Percentiles rank a stretch among this genome's conserved stretches.
Conservation (phyloP, 768 basidiomycete species). For the Lentinus brumalis region DNA sequence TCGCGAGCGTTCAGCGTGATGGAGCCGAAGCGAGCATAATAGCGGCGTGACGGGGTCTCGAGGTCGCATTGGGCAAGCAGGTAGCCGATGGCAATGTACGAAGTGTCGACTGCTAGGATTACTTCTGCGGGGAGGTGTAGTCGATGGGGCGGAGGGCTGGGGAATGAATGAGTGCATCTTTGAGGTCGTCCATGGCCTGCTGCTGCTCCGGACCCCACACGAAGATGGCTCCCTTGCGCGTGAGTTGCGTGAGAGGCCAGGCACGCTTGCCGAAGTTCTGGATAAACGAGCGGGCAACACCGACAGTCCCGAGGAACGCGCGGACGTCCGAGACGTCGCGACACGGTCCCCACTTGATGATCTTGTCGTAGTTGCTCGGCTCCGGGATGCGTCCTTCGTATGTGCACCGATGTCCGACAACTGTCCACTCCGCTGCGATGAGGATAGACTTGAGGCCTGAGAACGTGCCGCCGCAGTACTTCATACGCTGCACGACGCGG, state of each 20-base stretch:
- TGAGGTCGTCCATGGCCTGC: conserved; percentile 16
- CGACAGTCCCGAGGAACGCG: conserved; percentile 25
- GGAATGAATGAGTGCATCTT: conserved; percentile 5
- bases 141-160: conserved; percentile 20
- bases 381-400: conserved; percentile 35
- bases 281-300: conserved; percentile 11
- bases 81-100: neutral
- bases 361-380: conserved; percentile 26
- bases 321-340: conserved; percentile 22
- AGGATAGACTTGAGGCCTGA: conserved; percentile 5
- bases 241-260: conserved; percentile 19
- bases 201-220: conserved; percentile 7
- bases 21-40: conserved; percentile 35
- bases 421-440: neutral
- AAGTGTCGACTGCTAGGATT: conserved; percentile 27
- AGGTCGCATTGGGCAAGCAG: conserved; percentile 13
- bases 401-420: conserved; percentile 43
- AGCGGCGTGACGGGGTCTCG: conserved; percentile 7
- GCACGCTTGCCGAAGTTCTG: conserved; percentile 19
- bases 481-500: conserved; percentile 36
- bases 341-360: conserved; percentile 24
- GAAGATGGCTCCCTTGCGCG: conserved; percentile 21
- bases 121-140: conserved; percentile 15
- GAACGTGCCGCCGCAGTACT: conserved; percentile 27
- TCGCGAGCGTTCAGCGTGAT: neutral